Base-by-base conservation (phyloP, 2,329 filamentous ascomycete genomes). In the Ascochyta koolunga region DNA sequence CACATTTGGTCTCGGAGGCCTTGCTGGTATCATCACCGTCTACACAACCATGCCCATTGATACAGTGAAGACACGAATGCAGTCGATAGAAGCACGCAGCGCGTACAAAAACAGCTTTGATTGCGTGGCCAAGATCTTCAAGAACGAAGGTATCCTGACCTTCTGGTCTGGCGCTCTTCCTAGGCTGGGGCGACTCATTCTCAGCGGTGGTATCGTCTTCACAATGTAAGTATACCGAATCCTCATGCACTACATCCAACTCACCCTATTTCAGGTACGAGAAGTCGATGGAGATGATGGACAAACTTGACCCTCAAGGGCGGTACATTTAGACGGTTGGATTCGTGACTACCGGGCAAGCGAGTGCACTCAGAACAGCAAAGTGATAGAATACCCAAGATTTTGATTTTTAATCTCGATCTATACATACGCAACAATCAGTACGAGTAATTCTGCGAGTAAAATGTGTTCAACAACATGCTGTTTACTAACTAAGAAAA, bases 191-290 rank as follows among this genome's bases (percentile, higher is more conserved):
- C 82, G 95, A 52, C 75, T 99, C 64, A 89, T 97, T 36, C 76
- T 98, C 76, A 97, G 92, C 69, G 95, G 95, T 50, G 95, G 95
- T 16, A 96, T 99, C 69, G 95, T 99, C 35, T 99, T 99, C 71
- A 96, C 95, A 19, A 96, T 98, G 85, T 88, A 76, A 69, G 82
- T 77, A 4, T 21, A 19, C 5, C 61, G 13, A 19, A 27, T 11
- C 13, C 59, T 51, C 73, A 11, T 27, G n/a, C 24, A 16, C 11
- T 32, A 2, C 18, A 35, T 2, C 13, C 22, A 18, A 6, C 60
- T 67, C 19, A 69, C 41, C 0, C 11, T 2, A 6, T 10, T 19
- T 3, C 50, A 78, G 75, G 88, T 95, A 97, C 74, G 93, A 98
- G 80, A 97, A 97, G 83, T 90, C 89, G 54, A 98, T 98, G 81